Conservation (phyloP, 352 stramenopile genomes). For the Phytophthora melonis region DNA sequence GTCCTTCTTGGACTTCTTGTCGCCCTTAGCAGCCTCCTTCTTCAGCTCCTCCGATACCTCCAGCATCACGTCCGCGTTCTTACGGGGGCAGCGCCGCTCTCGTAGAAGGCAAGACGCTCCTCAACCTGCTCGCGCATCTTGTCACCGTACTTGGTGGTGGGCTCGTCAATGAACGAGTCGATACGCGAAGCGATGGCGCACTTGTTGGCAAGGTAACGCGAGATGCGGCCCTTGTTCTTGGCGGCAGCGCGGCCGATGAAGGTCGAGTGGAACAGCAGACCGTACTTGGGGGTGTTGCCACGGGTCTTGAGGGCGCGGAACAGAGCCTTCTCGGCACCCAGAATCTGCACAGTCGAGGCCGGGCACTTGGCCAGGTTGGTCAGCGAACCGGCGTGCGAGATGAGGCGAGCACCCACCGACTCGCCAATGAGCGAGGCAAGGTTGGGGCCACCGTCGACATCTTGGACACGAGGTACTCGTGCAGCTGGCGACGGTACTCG, state of each 20-base stretch:
- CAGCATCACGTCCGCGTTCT: conserved; percentile 99
- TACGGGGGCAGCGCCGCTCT: conserved; percentile 97
- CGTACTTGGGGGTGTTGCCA: conserved; percentile 99
- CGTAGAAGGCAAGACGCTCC: conserved; percentile 99
- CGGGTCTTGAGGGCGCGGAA: conserved; percentile 99
- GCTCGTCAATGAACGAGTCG: conserved; percentile 98
- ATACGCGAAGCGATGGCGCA: conserved; percentile 99
- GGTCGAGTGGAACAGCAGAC: conserved; percentile 99
- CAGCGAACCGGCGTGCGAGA: conserved; percentile 99
- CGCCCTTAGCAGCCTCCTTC: conserved; percentile 53
- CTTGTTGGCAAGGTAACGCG: conserved; percentile 99
- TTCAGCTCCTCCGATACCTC: conserved; percentile 94
- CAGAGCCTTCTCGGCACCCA: conserved; percentile 99
- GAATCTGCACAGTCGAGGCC: conserved; percentile 99
- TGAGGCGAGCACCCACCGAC: conserved; percentile 98
- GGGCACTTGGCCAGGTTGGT: conserved; percentile 99
- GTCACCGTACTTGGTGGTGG: conserved; percentile 97
- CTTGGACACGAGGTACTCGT: conserved; percentile 96
- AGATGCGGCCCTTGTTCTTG: conserved; percentile 99
- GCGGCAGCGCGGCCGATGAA: conserved; percentile 99
- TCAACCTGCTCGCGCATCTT: conserved; percentile 99
- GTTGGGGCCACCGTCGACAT: conserved; percentile 99
- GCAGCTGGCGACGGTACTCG: conserved; percentile 97
- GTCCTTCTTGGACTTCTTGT: conserved; percentile 76
- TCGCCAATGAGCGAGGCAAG: conserved; percentile 99